Conservation (phyloP, 495 filamentous ascomycete genomes). For the Xylaria curta region DNA sequence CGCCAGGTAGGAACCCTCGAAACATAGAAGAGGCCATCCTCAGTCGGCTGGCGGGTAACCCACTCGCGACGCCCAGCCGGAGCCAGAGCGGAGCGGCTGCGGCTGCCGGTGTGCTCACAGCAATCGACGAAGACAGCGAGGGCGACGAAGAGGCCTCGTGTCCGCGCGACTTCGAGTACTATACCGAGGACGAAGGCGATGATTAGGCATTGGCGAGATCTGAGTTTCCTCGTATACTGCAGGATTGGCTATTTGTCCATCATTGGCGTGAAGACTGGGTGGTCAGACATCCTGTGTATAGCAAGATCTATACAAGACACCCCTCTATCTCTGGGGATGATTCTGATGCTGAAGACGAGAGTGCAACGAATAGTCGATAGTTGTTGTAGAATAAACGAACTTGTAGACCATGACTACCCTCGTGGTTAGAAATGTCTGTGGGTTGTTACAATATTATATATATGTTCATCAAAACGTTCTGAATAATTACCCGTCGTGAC, state of each 20-base stretch:
- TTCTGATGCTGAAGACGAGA: neutral
- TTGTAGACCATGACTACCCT: neutral
- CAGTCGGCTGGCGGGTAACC: slow-evolving; percentile 34
- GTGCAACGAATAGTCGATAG: neutral
- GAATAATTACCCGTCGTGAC: neutral
- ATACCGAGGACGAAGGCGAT: slow-evolving; percentile 73
- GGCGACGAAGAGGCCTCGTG: slow-evolving; percentile 80
- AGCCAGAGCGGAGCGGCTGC: slow-evolving; percentile 66
- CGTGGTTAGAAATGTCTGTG: neutral
- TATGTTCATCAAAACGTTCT: neutral
- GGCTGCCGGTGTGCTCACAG: slow-evolving; percentile 79
- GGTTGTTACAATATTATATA: neutral
- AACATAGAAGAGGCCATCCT: slow-evolving; percentile 39
- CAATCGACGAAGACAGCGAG: slow-evolving; percentile 85
- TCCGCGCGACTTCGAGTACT: slow-evolving; percentile 86
- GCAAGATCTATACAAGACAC: neutral
- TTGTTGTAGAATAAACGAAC: slow-evolving; percentile 21
- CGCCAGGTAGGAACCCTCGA: slow-evolving; percentile 34
- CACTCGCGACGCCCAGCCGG: slow-evolving; percentile 34
- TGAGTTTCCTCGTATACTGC: neutral
- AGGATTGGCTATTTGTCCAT: too few species aligned
- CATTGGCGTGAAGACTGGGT: neutral
- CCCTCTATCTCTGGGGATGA: neutral
- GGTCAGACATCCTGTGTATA: neutral
- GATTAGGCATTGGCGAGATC: slow-evolving; percentile 40